phyloP scores from a whole-genome alignment of 2,329 filamentous ascomycete species.

The Colletotrichum horii region DNA sequence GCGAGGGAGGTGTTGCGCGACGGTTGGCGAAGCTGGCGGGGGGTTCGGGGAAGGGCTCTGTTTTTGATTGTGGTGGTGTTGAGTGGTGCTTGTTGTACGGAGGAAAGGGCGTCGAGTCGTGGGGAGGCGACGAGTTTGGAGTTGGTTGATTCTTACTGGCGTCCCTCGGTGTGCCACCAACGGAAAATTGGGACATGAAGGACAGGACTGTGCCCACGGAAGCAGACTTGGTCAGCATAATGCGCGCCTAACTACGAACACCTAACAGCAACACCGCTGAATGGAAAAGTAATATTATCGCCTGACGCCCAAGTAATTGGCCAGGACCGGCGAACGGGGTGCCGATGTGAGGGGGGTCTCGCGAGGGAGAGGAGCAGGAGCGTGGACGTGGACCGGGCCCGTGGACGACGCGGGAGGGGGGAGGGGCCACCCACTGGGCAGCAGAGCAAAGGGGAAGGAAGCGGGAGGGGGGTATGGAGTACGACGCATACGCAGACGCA shows the following conservation, averaged over 20 bases:
- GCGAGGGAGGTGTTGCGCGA: slow-evolving; percentile 38
- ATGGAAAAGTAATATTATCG: slow-evolving; percentile 4
- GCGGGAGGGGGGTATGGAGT: background rate
- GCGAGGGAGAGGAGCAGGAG: background rate
- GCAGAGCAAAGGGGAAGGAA: background rate
- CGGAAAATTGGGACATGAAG: slow-evolving; percentile 84
- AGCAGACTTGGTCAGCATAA: slow-evolving; percentile 20
- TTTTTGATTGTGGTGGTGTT: background rate
- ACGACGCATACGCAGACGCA: background rate
- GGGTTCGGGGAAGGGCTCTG: slow-evolving; percentile 16
- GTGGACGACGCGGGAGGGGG: background rate
- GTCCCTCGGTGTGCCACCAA: slow-evolving; percentile 58
- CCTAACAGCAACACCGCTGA: background rate
- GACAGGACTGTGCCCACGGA: slow-evolving; percentile 69
- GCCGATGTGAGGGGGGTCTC: background rate
- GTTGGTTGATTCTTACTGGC: slow-evolving; percentile 43
- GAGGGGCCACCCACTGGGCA: background rate
- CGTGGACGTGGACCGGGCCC: background rate
- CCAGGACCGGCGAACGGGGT: slow-evolving; percentile 4
- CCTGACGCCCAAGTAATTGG: slow-evolving; percentile 18
- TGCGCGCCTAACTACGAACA: background rate
- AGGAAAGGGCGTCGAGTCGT: slow-evolving; percentile 31
- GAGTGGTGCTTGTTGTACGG: slow-evolving; percentile 17
- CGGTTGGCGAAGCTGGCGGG: slow-evolving; percentile 28
- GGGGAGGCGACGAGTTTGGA: slow-evolving; percentile 49